Evolutionary conservation across 192 early-diverging fungal genomes (phyloP).

Genomic region (Glomus cerebriforme): DNA sequence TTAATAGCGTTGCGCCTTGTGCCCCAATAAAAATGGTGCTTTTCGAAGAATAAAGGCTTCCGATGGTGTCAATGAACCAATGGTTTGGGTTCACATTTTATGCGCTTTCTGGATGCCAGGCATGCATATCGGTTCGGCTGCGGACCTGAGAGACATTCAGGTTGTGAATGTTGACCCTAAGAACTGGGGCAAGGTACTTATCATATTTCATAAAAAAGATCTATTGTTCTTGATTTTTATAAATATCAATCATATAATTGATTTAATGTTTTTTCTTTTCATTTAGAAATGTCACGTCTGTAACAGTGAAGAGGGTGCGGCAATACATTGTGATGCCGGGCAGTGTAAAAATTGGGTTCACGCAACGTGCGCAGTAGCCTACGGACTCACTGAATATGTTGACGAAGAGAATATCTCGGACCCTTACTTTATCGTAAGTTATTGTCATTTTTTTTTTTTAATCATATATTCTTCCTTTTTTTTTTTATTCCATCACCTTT

Average conservation of each 20-base stretch:
- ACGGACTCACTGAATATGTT: slow-evolving; percentile 45
- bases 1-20: slow-evolving; percentile 46
- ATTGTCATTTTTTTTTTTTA: not conserved
- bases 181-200: slow-evolving; percentile 51
- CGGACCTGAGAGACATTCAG: slow-evolving; percentile 41
- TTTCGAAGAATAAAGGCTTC: slow-evolving; percentile 44
- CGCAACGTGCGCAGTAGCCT: slow-evolving; percentile 50
- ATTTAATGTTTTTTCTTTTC: no score
- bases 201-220: not conserved
- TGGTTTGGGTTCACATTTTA: slow-evolving; percentile 49
- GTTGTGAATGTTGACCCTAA: slow-evolving; percentile 47
- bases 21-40: slow-evolving; percentile 48
- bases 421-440: slow-evolving; percentile 47
- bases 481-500: not conserved
- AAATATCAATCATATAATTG: no score
- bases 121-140: slow-evolving; percentile 42
- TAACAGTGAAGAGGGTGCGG: slow-evolving; percentile 44
- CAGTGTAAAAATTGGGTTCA: slow-evolving; percentile 52
- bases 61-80: slow-evolving; percentile 34
- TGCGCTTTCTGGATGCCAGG: slow-evolving; percentile 57
- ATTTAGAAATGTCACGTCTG: slow-evolving; percentile 50
- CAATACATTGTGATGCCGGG: slow-evolving; percentile 52
- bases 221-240: not conserved
- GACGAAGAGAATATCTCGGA: slow-evolving; percentile 52
- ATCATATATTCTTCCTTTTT: not conserved